A percentile compares a stretch with the other conserved stretches of the same genome.
These are phyloP conservation scores for Westerdykella aurantiaca DNA, from an alignment of 2,329 filamentous ascomycete genomes.

Conservation along the genomic window DNA sequence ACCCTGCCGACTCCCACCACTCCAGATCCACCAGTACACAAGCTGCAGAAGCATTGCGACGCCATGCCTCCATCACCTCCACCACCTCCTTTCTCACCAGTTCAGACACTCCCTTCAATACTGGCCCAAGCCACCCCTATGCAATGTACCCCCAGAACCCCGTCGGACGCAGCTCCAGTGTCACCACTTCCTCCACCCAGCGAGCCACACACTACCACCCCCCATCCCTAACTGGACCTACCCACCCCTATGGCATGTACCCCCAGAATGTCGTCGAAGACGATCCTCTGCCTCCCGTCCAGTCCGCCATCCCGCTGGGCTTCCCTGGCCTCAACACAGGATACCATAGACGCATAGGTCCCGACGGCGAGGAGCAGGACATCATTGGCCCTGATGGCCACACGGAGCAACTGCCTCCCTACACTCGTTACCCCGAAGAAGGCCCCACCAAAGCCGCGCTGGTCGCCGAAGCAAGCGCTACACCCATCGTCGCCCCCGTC, in stretches of 20 bases:
- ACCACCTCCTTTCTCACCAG: slow-evolving; percentile 40
- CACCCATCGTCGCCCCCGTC: slow-evolving; percentile 14
- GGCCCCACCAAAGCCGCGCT: slow-evolving; percentile 53
- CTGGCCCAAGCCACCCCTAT: slow-evolving; percentile 80
- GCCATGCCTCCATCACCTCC: slow-evolving; percentile 35
- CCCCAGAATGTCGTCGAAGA: slow-evolving; percentile 66
- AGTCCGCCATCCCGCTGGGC: slow-evolving; percentile 57
- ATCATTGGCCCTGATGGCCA: slow-evolving; percentile 85
- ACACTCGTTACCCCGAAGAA: slow-evolving; percentile 81
- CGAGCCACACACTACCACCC: slow-evolving; percentile 54
- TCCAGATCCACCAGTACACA: slow-evolving; percentile 22
- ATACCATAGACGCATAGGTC: slow-evolving; percentile 68
- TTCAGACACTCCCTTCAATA: slow-evolving; percentile 57
- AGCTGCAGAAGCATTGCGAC: slow-evolving; percentile 22
- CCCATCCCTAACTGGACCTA: slow-evolving; percentile 57
- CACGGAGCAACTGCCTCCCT: slow-evolving; percentile 84
- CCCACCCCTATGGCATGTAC: slow-evolving; percentile 84
- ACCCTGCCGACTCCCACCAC: slow-evolving; percentile 14
- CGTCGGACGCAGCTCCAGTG: slow-evolving; percentile 54
- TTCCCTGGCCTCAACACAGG: slow-evolving; percentile 62
- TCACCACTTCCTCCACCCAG: slow-evolving; percentile 65
- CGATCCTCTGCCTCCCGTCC: slow-evolving; percentile 37
- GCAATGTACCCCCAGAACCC: slow-evolving; percentile 71
- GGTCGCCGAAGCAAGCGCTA: slow-evolving; percentile 31
- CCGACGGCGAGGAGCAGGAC: slow-evolving; percentile 81